phyloP scores from a whole-genome alignment of 139 green algal species.

The Chlorella sp. region DNA sequence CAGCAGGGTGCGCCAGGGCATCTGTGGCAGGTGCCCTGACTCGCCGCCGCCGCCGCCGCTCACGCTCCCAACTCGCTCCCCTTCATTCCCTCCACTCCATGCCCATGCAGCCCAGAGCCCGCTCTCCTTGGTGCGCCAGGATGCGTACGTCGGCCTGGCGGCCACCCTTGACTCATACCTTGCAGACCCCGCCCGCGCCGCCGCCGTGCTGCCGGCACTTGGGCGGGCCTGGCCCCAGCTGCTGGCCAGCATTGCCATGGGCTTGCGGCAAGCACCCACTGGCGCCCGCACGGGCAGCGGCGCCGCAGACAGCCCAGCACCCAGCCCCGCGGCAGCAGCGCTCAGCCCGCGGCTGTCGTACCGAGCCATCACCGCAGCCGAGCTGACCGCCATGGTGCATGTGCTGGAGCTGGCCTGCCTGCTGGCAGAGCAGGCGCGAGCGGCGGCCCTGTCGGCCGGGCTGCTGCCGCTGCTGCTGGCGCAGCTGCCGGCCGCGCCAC shows the following conservation, averaged over 20 bases:
- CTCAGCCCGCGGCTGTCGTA: neutral
- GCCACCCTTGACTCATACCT: slow-evolving; percentile 16
- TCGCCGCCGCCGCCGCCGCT: neutral
- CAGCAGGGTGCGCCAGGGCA: slow-evolving; percentile 8
- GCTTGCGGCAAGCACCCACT: slow-evolving; percentile 8
- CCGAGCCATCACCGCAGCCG: neutral
- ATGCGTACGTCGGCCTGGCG: slow-evolving; percentile 16
- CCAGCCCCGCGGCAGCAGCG: neutral
- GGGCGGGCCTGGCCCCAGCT: slow-evolving; percentile 18
- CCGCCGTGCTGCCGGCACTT: slow-evolving; percentile 17
- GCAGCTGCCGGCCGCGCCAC: slow-evolving; percentile 15
- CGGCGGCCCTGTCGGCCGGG: slow-evolving; percentile 2
- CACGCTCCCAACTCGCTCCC: neutral
- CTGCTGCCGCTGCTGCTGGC: slow-evolving; percentile 24
- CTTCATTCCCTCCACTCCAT: neutral
- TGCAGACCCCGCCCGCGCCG: neutral
- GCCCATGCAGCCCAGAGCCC: slow-evolving; percentile 25
- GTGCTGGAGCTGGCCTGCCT: slow-evolving; percentile 31
- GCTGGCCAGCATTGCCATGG: slow-evolving; percentile 21
- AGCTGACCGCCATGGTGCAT: slow-evolving; percentile 21
- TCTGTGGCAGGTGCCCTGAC: neutral
- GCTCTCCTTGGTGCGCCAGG: slow-evolving; percentile 23
- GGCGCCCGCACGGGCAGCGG: neutral
- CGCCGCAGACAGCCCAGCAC: neutral
- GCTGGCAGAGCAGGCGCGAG: slow-evolving; percentile 4